A percentile compares a stretch with the other conserved stretches of the same genome.
These are phyloP conservation scores for Cystobasidium slooffiae DNA, from an alignment of 1,284 basidiomycete genomes.

Conservation along the genomic window DNA sequence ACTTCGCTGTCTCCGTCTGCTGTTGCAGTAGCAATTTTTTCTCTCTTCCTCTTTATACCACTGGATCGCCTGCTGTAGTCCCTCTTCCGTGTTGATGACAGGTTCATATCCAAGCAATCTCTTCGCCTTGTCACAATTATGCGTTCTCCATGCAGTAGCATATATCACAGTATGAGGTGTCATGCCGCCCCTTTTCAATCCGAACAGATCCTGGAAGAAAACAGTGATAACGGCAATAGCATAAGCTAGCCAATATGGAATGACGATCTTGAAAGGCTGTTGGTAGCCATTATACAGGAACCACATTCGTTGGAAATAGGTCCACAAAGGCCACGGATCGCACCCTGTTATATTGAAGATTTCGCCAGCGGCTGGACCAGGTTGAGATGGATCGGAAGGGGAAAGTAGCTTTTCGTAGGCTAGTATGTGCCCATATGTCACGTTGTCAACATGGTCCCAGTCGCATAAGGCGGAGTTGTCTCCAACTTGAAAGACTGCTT, in stretches of 20 bases:
- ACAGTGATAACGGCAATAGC: conserved; percentile 74
- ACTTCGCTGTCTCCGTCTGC: background rate
- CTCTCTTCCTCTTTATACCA: conserved; percentile 30
- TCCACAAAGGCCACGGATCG: conserved; percentile 96
- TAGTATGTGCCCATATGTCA: conserved; percentile 90
- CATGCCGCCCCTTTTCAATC: conserved; percentile 80
- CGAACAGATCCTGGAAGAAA: conserved; percentile 69
- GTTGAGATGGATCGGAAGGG: conserved; percentile 47
- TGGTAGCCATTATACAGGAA: conserved; percentile 68
- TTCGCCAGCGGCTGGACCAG: conserved; percentile 70
- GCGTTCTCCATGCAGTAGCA: conserved; percentile 69
- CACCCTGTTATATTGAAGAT: conserved; percentile 98
- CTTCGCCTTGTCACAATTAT: conserved; percentile 92
- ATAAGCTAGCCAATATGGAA: conserved; percentile 72
- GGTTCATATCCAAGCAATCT: conserved; percentile 92
- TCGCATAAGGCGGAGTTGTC: conserved; percentile 93
- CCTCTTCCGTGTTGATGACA: conserved; percentile 84
- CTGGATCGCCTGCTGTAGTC: conserved; percentile 71
- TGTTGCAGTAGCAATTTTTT: background rate
- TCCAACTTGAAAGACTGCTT: conserved; percentile 93
- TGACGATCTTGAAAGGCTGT: conserved; percentile 61
- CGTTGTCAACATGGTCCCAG: conserved; percentile 97
- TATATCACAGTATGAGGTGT: conserved; percentile 75
- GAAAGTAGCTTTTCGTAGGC: conserved; percentile 73
- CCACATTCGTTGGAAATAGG: conserved; percentile 87